Percentiles rank a stretch among this genome's conserved stretches.
Conservation (phyloP, 2,329 filamentous ascomycete species). For the Uncinocarpus reesii region DNA sequence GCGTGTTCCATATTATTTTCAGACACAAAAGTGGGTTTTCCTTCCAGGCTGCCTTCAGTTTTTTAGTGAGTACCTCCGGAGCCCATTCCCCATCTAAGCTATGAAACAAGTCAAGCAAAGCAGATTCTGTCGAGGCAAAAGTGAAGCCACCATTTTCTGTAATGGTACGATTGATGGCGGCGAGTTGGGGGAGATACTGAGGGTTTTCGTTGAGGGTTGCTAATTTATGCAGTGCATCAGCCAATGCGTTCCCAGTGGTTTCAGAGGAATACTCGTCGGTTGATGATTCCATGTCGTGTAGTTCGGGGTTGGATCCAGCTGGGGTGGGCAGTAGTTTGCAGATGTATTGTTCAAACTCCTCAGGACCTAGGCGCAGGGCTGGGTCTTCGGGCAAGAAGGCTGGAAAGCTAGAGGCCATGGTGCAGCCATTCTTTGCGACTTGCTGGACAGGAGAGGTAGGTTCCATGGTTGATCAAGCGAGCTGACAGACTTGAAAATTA, state of each 20-base stretch:
- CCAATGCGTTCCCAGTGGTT: slow-evolving; percentile 3
- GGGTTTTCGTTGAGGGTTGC: background rate
- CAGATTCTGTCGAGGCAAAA: slow-evolving; percentile 37
- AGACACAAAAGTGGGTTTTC: slow-evolving; percentile 42
- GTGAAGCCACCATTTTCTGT: slow-evolving; percentile 46
- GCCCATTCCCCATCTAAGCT: slow-evolving; percentile 39
- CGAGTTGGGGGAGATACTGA: background rate
- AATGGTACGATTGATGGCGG: slow-evolving; percentile 28
- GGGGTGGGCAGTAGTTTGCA: slow-evolving; percentile 2
- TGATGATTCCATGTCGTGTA: slow-evolving; percentile 29
- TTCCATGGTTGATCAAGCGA: background rate
- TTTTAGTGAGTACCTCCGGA: slow-evolving; percentile 25
- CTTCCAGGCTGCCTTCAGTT: slow-evolving; percentile 43
- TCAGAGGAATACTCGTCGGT: background rate
- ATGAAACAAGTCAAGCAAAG: slow-evolving; percentile 46
- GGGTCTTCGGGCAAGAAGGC: slow-evolving; percentile 15
- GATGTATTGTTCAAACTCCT: slow-evolving; percentile 11
- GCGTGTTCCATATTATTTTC: slow-evolving; percentile 51
- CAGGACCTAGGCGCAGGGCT: slow-evolving; percentile 5
- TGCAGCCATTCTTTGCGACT: background rate
- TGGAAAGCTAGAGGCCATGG: slow-evolving; percentile 16
- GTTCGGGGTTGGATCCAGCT: background rate
- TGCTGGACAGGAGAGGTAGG: background rate
- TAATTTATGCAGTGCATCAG: slow-evolving; percentile 1
- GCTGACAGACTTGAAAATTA: no score